Evolutionary conservation across 768 basidiomycete species (phyloP), one percentile per base, ranked within the genome.

Genomic region (Boletus reticuloceps): DNA sequence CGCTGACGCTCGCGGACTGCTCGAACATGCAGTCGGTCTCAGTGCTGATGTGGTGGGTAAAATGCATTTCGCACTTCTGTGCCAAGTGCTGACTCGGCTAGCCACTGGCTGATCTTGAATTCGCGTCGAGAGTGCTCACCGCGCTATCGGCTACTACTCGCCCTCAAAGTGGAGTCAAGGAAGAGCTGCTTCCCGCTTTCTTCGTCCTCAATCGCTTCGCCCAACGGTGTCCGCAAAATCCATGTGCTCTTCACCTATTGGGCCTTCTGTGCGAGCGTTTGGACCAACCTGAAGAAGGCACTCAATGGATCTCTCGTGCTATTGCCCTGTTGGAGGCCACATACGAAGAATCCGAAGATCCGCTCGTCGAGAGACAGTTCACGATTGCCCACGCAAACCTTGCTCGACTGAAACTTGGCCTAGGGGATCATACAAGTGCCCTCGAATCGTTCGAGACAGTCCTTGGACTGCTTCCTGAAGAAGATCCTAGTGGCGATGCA

Each of bases 341-440:
- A 27, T 99, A 97, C 72, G 97, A 99, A 68, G 84, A 88, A 50
- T 82, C 82, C 14, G 97, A 99, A 69, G 88, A 92, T 50, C 71
- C 85, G 1, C 73, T 77, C 22, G 82, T 92, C 12, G 97, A 98
- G 70, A 74, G 77, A 47, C 85, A 82, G 50, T 99, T 88, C 64
- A 83, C 82, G 6, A 82, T 94, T 38, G 91, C 94, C 0, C 89
- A 94, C 58, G 75, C 82, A 22, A 96, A 89, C 55, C 74, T 93
- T 9, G 97, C 87, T 1, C 83, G 97, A 11, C 68, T 96, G 25
- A 79, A 82, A 19, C 73, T 96, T n/a, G 76, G 85, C 0, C 64
- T 77, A 4, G 72, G 75, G 13, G 79, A 89, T 51, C 85, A 83
- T 64, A 72, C 76, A 1, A 81, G 78, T 6, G 84, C 91, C 3